These are phyloP conservation scores for Vaccinium darrowii DNA, from an alignment of 148 eudicot species.

Conservation along the genomic window DNA sequence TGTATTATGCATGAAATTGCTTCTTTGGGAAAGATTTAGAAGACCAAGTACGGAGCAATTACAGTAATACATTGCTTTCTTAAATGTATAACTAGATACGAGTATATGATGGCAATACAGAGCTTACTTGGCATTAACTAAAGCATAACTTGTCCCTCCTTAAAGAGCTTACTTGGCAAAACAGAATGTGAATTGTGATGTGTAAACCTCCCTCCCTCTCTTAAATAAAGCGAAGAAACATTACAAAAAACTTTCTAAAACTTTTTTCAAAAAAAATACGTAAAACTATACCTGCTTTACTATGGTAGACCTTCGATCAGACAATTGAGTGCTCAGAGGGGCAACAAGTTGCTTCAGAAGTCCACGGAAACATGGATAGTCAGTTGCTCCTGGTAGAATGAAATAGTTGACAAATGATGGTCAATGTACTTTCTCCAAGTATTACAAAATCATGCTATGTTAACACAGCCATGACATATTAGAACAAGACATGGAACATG, in stretches of 20 bases:
- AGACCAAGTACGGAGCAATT: neutral
- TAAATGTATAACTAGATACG: neutral
- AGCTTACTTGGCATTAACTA: neutral
- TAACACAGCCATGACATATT: neutral
- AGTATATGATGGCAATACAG: neutral
- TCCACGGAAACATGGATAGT: slow-evolving; percentile 78
- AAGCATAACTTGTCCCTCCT: neutral
- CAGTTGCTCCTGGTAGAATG: slow-evolving; percentile 62
- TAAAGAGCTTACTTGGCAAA: too few relatives aligned
- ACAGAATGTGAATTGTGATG: too few relatives aligned
- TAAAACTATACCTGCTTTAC: slow-evolving; percentile 63
- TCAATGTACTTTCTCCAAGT: neutral
- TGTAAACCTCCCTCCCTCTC: neutral
- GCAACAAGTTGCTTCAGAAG: slow-evolving; percentile 84
- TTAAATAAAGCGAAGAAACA: neutral
- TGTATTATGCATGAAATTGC: neutral
- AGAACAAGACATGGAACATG: neutral
- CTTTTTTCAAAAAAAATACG: too few relatives aligned
- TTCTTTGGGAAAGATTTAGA: slow-evolving; percentile 3
- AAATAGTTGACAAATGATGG: neutral
- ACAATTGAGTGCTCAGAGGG: slow-evolving; percentile 72
- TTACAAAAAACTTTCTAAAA: neutral
- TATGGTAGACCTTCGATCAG: slow-evolving; percentile 86
- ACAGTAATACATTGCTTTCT: neutral
- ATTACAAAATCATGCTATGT: neutral